These are phyloP conservation scores for Linanthus parryae DNA, from an alignment of 148 eudicot genomes.

Conservation along the genomic window DNA sequence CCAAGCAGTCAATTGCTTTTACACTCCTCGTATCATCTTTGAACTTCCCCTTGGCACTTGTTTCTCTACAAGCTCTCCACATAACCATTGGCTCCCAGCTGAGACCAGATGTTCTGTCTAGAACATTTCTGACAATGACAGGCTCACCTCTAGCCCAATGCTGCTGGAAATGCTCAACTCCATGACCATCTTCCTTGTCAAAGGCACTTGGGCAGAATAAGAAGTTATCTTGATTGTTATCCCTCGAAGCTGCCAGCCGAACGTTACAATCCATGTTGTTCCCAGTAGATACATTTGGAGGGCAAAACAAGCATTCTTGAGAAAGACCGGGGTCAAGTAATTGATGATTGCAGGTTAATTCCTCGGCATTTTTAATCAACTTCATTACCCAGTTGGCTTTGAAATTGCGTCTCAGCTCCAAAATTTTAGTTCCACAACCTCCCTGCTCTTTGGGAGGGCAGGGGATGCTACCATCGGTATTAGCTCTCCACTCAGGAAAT, in stretches of 20 bases:
- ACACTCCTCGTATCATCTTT: slow-evolving; percentile 7
- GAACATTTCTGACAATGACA: slow-evolving; percentile 18
- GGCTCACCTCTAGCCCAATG: slow-evolving; percentile 30
- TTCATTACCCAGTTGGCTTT: slow-evolving; percentile 48
- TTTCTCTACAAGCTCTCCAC: slow-evolving; percentile 26
- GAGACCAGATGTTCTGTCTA: slow-evolving; percentile 14
- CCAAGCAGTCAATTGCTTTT: slow-evolving; percentile 23
- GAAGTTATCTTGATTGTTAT: slow-evolving; percentile 16
- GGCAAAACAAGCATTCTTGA: slow-evolving; percentile 34
- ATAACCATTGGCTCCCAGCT: slow-evolving; percentile 42
- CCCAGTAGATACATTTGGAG: too few species aligned
- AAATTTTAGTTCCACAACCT: slow-evolving; percentile 55
- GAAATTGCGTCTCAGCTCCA: slow-evolving; percentile 52
- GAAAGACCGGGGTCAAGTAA: slow-evolving; percentile 26
- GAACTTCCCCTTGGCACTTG: slow-evolving; percentile 4
- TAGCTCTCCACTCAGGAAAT: slow-evolving; percentile 40
- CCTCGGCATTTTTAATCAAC: slow-evolving; percentile 38
- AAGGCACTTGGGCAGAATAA: slow-evolving; percentile 16
- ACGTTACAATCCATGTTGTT: slow-evolving; percentile 1
- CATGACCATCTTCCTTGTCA: slow-evolving; percentile 11
- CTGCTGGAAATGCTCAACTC: slow-evolving; percentile 25
- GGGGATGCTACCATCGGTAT: slow-evolving; percentile 45
- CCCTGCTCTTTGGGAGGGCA: slow-evolving; percentile 71
- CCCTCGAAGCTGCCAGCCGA: slow-evolving; percentile 18
- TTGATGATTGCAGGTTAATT: slow-evolving; percentile 30